Evolutionary conservation across 441 rosid species (phyloP), one percentile per base, ranked within the genome.

Genomic region (Pelargonium cotyledonis): DNA sequence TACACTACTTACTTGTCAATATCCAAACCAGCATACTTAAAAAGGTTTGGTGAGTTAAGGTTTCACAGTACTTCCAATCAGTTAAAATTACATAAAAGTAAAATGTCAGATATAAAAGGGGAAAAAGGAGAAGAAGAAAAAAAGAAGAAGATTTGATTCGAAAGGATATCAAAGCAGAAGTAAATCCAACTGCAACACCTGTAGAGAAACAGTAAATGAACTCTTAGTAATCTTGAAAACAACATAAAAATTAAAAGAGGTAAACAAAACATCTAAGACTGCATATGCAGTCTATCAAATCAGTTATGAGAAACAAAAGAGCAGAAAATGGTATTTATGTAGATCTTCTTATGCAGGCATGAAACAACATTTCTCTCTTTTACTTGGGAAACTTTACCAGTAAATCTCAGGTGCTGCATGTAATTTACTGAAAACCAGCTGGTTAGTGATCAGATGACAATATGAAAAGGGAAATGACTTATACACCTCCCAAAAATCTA

Each of bases 161-260:
- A 80, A 85, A 90, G 98, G 99, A 92, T 95, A 95, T 92, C 81
- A 92, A 85, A 78, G 99, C 93, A 75, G 97, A 95, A 62, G 72
- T 90, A 80, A 95, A 95, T 72, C 98, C 97, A 84, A 92, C 99
- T 75, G 96, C 99, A 75, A 92, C 98, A 65, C 98, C 99, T 90
- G 93, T 76, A 84, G 14, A 74, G 65, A 40, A 75, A 81, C 12
- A 76, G 49, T 61, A 61, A 67, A 58, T 23, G 63, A 58, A 29
- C 40, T 67, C 61, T 83, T 61, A 90, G 57, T 68, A 49, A 65
- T 61, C 64, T 23, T 53, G 60, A 65, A 49, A 43, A 35, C 60
- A 51, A 65, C 14, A 67, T 14, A 35, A 65, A 68, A 18, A 40
- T 55, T 64, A 51, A 43, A 67, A 70, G 1, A 11, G 63, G 21